A percentile compares a stretch with the other conserved stretches of the same genome.
Evolutionary conservation across 2,329 filamentous ascomycete species (phyloP).

Genomic region (Elsinoe australis): DNA sequence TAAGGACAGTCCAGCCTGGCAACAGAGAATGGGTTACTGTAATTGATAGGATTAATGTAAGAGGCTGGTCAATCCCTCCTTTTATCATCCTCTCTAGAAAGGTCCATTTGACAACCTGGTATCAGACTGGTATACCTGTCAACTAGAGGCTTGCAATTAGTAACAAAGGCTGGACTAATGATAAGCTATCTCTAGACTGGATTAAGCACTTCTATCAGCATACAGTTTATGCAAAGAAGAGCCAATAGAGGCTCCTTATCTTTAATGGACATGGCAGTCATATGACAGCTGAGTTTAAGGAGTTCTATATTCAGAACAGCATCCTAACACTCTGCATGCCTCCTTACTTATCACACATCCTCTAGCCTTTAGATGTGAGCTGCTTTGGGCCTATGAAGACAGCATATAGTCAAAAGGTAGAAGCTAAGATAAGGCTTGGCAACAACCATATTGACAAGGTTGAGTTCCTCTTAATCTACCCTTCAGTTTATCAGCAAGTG

Average conservation of each 20-base stretch:
- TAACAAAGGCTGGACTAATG: too few relatives aligned
- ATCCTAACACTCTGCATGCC: slow-evolving; percentile 24
- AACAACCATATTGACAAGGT: slow-evolving; percentile 30
- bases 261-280: slow-evolving; percentile 22
- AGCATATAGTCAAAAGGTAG: slow-evolving; percentile 28
- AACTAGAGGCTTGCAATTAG: too few relatives aligned
- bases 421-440: slow-evolving; percentile 25
- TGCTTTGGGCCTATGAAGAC: slow-evolving; percentile 34
- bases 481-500: slow-evolving; percentile 23
- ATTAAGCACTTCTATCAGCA: slow-evolving; percentile 15
- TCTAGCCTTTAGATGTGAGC: slow-evolving; percentile 36
- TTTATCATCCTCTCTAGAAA: too few relatives aligned
- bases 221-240: background rate
- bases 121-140: too few relatives aligned
- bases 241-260: slow-evolving; percentile 20
- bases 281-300: slow-evolving; percentile 20
- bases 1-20: too few relatives aligned
- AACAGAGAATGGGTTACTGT: too few relatives aligned
- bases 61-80: too few relatives aligned
- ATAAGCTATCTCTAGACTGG: too few relatives aligned
- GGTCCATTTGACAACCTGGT: too few relatives aligned
- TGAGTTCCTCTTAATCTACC: slow-evolving; percentile 22
- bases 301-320: slow-evolving; percentile 20
- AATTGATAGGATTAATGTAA: too few relatives aligned
- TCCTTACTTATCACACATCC: slow-evolving; percentile 30